Evolutionary conservation across 2,329 filamentous ascomycete species (phyloP), one percentile per base, ranked within the genome.

Genomic region (Harringtonia aguacate): DNA sequence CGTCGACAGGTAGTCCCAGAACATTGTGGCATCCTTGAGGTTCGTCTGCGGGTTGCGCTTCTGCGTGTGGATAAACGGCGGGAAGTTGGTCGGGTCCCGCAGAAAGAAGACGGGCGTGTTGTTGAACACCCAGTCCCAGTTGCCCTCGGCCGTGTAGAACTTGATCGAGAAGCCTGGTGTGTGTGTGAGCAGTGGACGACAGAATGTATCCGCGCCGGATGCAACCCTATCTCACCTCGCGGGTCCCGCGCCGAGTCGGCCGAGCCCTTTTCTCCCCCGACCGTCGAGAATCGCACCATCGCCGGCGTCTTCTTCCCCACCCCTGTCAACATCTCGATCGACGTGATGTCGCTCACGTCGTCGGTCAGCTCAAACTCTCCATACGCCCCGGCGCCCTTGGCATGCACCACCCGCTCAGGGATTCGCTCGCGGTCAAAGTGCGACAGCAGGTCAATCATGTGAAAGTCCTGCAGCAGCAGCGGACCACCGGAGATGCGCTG

Each of bases 51-150:
- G 83, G 61, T 87, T 72, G 39, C 81, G 73, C 70, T 87, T 87
- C 62, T 88, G 84, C 4, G 81, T 84, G 65, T 85, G 82, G 49
- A 86, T 86, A 61, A 86, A 81, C 56, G 80, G 65, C 30, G 82
- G 82, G 64, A 86, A 87, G 59, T 86, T 86, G 55, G 74, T 72
- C 3, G 83, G 81, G 53, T 87, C 84, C 36, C 83, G 72, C 21
- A 87, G 55, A 68, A 88, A 87, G 69, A 88, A 88, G 22, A 86
- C 70, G 2, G 83, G 83, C 0, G 81, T 86, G 63, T 87, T 86
- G 66, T 84, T 85, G 27, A 78, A 79, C 5, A 82, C 77, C 31
- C 82, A 67, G 52, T 85, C 81, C 75, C 79, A 84, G 51, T 84
- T 86, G 7, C 83, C 83, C 54, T 88, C 82, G 1, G 82, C 66